Percentiles rank a stretch among this genome's conserved stretches.
These are phyloP conservation scores for Collybia mongolica DNA, from an alignment of 768 basidiomycete species.

Conservation along the genomic window DNA sequence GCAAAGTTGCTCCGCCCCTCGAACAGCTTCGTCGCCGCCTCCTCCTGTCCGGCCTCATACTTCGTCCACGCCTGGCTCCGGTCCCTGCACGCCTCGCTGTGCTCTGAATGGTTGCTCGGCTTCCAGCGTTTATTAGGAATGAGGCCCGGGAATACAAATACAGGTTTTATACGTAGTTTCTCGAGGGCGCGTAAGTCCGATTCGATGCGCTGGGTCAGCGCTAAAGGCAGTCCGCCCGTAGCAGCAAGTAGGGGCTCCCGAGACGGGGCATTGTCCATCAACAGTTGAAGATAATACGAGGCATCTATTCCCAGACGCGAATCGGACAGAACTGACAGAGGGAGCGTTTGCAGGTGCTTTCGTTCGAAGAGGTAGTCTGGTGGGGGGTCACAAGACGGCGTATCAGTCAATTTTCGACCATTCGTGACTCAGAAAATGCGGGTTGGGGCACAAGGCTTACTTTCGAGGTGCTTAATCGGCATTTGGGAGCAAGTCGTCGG, in stretches of 20 bases:
- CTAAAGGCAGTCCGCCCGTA: constrained; percentile 91
- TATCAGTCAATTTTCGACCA: constrained; percentile 6
- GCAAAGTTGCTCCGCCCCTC: constrained; percentile 68
- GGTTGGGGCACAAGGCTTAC: constrained; percentile 38
- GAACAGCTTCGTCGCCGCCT: constrained; percentile 82
- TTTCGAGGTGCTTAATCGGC: constrained; percentile 84
- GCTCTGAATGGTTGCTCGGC: constrained; percentile 53
- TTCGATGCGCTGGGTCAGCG: constrained; percentile 86
- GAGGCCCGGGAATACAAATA: constrained; percentile 96
- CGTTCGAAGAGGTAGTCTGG: constrained; percentile 84
- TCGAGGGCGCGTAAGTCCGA: constrained; percentile 88
- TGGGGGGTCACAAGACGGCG: constrained; percentile 13
- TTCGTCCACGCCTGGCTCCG: constrained; percentile 87
- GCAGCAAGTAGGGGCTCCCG: constrained; percentile 92
- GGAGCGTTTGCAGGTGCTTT: constrained; percentile 81
- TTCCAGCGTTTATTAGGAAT: constrained; percentile 75
- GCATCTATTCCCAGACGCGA: constrained; percentile 98
- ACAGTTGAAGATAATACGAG: constrained; percentile 78
- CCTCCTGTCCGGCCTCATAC: constrained; percentile 91
- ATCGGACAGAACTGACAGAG: constrained; percentile 80
- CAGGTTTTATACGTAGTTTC: constrained; percentile 91
- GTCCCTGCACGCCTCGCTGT: constrained; percentile 71
- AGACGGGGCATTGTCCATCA: constrained; percentile 74
- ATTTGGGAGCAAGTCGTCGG: constrained; percentile 36
- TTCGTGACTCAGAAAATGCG: neutral